phyloP scores from a whole-genome alignment of 257 asterid species.

The Cinchona pubescens region DNA sequence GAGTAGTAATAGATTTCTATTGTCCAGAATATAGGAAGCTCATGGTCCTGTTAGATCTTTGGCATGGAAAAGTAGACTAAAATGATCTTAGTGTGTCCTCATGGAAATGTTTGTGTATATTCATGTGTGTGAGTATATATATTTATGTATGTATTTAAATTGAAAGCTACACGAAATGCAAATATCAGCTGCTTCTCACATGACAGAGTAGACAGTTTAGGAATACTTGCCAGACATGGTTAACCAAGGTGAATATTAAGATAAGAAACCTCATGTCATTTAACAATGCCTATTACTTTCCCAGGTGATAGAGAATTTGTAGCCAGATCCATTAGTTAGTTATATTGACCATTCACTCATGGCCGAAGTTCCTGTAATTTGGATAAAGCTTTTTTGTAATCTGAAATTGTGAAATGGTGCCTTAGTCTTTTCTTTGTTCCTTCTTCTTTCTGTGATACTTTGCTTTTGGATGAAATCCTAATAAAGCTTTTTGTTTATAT shows the following conservation, averaged over 20 bases:
- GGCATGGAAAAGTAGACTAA: too few relatives aligned
- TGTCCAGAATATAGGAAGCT: too few relatives aligned
- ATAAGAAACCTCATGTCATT: too few relatives aligned
- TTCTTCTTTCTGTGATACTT: background rate
- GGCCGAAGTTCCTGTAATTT: background rate
- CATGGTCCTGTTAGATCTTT: too few relatives aligned
- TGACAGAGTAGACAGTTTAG: background rate
- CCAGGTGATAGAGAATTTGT: background rate
- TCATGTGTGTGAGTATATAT: too few relatives aligned
- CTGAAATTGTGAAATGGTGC: background rate
- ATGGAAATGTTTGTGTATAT: too few relatives aligned
- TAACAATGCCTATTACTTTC: too few relatives aligned
- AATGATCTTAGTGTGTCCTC: too few relatives aligned
- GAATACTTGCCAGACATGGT: background rate
- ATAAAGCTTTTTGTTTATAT: background rate
- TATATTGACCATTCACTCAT: background rate
- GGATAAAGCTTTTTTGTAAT: background rate
- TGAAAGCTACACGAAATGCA: background rate
- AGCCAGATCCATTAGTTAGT: background rate
- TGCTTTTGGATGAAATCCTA: background rate
- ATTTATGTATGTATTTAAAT: too few relatives aligned
- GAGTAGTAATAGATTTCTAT: too few relatives aligned
- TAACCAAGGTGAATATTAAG: too few relatives aligned
- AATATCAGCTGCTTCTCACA: background rate
- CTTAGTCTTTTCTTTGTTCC: background rate